These are phyloP conservation scores for Scheffersomyces amazonensis DNA, from an alignment of 805 yeast genomes.

Conservation along the genomic window DNA sequence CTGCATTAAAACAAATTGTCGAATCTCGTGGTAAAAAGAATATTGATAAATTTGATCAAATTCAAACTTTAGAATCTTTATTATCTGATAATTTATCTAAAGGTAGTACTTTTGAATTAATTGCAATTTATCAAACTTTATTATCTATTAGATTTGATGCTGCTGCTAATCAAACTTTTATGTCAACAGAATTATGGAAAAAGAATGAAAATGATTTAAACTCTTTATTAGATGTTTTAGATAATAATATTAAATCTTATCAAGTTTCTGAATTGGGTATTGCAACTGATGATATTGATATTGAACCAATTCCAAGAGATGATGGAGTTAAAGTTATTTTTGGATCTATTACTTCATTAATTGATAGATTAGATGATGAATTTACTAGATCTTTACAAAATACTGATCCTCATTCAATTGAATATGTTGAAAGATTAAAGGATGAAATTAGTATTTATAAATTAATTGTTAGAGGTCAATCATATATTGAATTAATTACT, in stretches of 20 bases:
- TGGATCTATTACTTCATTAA: conserved; percentile 82
- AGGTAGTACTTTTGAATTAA: conserved; percentile 64
- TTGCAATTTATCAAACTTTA: conserved; percentile 73
- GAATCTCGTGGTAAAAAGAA: conserved; percentile 96
- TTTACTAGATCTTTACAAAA: conserved; percentile 81
- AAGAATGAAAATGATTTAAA: conserved; percentile 60
- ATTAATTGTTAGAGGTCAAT: conserved; percentile 78
- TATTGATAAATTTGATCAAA: conserved; percentile 79
- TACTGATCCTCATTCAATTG: conserved; percentile 93
- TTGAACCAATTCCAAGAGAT: conserved; percentile 57
- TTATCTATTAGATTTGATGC: conserved; percentile 88
- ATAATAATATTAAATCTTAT: conserved; percentile 51
- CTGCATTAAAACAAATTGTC: conserved; percentile 66
- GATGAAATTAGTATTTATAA: conserved; percentile 79
- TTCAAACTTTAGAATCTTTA: conserved; percentile 64
- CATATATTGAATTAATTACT: conserved; percentile 70
- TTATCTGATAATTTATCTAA: conserved; percentile 27
- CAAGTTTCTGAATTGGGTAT: conserved; percentile 75
- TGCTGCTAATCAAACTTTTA: conserved; percentile 59
- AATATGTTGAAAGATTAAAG: conserved; percentile 84
- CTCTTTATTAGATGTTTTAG: conserved; percentile 65
- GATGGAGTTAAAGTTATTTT: conserved; percentile 69
- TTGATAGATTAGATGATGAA: conserved; percentile 95
- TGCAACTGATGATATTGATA: conserved; percentile 67
- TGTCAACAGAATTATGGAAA: conserved; percentile 83